These are phyloP conservation scores for Lentinula novae-zelandiae DNA, from an alignment of 1,284 basidiomycete species.

Conservation along the genomic window DNA sequence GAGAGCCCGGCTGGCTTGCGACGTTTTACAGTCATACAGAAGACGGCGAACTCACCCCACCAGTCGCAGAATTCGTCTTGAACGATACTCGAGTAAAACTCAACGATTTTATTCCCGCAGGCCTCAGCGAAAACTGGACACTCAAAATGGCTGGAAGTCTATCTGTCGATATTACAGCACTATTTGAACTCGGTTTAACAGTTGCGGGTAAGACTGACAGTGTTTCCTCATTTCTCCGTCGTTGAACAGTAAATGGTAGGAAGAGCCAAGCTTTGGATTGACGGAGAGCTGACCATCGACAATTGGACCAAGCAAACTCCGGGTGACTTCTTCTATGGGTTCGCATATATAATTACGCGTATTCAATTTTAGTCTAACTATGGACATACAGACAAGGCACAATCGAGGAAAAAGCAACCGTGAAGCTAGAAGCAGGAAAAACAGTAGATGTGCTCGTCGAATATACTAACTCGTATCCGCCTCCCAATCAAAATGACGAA, in stretches of 20 bases:
- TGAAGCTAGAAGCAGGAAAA: conserved; percentile 41
- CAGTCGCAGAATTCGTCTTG: conserved; percentile 42
- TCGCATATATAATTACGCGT: conserved; percentile 18
- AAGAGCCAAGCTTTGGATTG: conserved; percentile 60
- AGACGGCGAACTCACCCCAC: conserved; percentile 35
- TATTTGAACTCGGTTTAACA: conserved; percentile 54
- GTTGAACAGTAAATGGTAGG: conserved; percentile 24
- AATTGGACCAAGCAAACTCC: conserved; percentile 68
- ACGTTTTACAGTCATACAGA: conserved; percentile 57
- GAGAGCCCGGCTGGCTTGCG: conserved; percentile 57
- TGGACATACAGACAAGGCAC: conserved; percentile 47
- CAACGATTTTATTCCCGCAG: conserved; percentile 59
- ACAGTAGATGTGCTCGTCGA: conserved; percentile 51
- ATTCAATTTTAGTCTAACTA: neutral
- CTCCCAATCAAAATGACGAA: conserved; percentile 38
- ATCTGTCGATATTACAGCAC: conserved; percentile 34
- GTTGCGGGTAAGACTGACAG: conserved; percentile 37
- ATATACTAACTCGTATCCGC: conserved; percentile 59
- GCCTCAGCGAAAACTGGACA: conserved; percentile 46
- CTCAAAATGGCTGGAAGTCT: conserved; percentile 47
- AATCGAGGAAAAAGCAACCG: conserved; percentile 52
- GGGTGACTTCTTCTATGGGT: conserved; percentile 68
- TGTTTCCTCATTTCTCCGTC: neutral
- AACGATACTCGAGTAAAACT: conserved; percentile 61
- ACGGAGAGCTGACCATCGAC: conserved; percentile 59